Evolutionary conservation across 1,284 basidiomycete genomes (phyloP).

Genomic region (Acaromyces ingoldii): DNA sequence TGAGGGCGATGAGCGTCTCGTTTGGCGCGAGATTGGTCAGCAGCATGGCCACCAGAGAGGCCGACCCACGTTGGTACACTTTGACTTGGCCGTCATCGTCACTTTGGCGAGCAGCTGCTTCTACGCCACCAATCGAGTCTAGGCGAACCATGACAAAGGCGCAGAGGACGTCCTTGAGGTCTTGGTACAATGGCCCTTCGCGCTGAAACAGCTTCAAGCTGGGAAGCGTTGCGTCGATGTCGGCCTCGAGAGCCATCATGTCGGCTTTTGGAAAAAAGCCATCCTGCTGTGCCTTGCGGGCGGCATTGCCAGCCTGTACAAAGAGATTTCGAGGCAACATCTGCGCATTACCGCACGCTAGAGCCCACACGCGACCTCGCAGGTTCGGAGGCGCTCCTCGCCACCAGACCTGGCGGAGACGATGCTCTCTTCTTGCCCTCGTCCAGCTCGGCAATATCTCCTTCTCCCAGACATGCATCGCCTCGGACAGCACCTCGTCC

Average conservation of each 20-base stretch:
- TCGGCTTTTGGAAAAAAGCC: slow-evolving; percentile 65
- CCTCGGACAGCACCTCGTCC: slow-evolving; percentile 59
- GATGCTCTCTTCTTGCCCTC: slow-evolving; percentile 63
- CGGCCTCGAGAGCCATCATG: slow-evolving; percentile 69
- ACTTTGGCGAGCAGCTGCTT: too few species aligned
- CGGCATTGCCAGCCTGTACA: slow-evolving; percentile 63
- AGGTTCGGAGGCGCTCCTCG: slow-evolving; percentile 80
- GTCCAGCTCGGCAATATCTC: slow-evolving; percentile 79
- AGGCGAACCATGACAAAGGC: slow-evolving; percentile 87
- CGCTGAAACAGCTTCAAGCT: slow-evolving; percentile 79
- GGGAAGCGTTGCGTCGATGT: slow-evolving; percentile 75
- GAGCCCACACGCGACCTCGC: slow-evolving; percentile 78
- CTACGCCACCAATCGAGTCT: slow-evolving; percentile 54
- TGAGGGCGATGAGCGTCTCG: slow-evolving; percentile 75
- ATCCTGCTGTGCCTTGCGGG: slow-evolving; percentile 65
- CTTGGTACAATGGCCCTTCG: slow-evolving; percentile 75
- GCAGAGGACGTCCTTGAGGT: slow-evolving; percentile 77
- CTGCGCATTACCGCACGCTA: slow-evolving; percentile 79
- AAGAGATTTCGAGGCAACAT: slow-evolving; percentile 59
- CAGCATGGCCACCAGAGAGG: slow-evolving; percentile 74
- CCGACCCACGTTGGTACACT: slow-evolving; percentile 41
- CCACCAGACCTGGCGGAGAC: slow-evolving; percentile 79
- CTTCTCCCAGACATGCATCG: slow-evolving; percentile 68
- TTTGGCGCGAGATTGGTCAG: slow-evolving; percentile 73
- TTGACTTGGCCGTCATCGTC: background rate